Percentiles rank a stretch among this genome's conserved stretches.
phyloP scores from a whole-genome alignment of 2,329 filamentous ascomycete genomes.

The Pseudogymnoascus sp. region DNA sequence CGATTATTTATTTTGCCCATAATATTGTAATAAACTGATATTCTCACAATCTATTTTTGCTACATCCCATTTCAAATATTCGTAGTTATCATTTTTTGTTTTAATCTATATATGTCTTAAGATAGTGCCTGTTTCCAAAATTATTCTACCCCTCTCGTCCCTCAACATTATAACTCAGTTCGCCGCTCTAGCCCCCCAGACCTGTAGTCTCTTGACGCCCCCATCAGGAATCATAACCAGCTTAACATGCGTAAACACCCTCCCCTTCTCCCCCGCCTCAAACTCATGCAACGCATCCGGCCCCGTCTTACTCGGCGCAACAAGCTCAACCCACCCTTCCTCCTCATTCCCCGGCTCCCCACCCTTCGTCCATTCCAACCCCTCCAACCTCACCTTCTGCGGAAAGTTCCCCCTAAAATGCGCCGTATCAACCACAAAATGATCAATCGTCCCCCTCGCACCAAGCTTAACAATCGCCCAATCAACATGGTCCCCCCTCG shows the following conservation, averaged over 20 bases:
- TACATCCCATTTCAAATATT: background rate
- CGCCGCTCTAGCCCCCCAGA: constrained; percentile 27
- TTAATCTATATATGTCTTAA: background rate
- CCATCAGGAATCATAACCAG: constrained; percentile 82
- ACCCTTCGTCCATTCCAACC: constrained; percentile 45
- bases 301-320: constrained; percentile 58
- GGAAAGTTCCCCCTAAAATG: constrained; percentile 81
- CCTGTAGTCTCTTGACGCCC: constrained; percentile 78
- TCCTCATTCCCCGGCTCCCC: constrained; percentile 49
- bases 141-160: background rate
- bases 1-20: background rate
- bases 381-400: constrained; percentile 62
- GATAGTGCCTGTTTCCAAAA: background rate
- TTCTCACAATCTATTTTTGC: background rate
- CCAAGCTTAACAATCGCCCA: constrained; percentile 75
- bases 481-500: constrained; percentile 65
- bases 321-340: constrained; percentile 56
- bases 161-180: background rate
- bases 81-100: too few relatives aligned
- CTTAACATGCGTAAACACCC: constrained; percentile 72
- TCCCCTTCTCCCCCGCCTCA: constrained; percentile 44
- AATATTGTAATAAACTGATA: background rate
- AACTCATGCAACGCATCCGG: constrained; percentile 68
- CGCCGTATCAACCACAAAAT: constrained; percentile 68
- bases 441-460: constrained; percentile 54